Conservation (phyloP, 768 basidiomycete genomes). For the Macrolepiota albuminosa region DNA sequence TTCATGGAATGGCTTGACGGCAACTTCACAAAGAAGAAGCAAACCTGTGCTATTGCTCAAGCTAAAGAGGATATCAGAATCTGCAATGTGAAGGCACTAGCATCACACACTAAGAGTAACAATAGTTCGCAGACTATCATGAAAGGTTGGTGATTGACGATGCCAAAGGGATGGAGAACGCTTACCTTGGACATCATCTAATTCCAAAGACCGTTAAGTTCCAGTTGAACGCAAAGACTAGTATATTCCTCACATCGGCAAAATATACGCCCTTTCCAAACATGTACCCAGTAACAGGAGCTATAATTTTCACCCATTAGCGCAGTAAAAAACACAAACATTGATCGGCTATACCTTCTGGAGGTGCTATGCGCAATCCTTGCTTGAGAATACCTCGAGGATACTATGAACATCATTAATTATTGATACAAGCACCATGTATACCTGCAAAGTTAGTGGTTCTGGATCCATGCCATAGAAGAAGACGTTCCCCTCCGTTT, state of each 20-base stretch:
- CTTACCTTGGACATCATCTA: slow-evolving; percentile 62
- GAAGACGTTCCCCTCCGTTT: slow-evolving; percentile 43
- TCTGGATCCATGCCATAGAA: slow-evolving; percentile 62
- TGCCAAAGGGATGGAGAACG: not conserved
- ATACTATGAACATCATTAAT: not conserved
- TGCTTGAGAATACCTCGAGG: slow-evolving; percentile 50
- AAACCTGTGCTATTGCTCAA: slow-evolving; percentile 48
- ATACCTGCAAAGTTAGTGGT: slow-evolving; percentile 60
- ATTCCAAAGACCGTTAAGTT: slow-evolving; percentile 3
- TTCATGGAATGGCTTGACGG: slow-evolving; percentile 52
- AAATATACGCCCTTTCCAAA: slow-evolving; percentile 67
- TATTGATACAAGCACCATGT: not conserved
- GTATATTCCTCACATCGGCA: slow-evolving; percentile 41
- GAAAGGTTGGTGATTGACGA: not conserved
- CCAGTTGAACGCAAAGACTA: not conserved
- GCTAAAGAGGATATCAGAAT: slow-evolving; percentile 22
- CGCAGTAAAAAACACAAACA: not conserved
- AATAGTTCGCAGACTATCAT: slow-evolving; percentile 50
- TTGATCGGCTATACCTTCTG: slow-evolving; percentile 38
- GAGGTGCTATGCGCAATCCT: slow-evolving; percentile 60
- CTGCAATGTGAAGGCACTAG: not conserved
- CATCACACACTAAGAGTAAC: slow-evolving; percentile 39
- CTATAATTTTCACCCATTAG: slow-evolving; percentile 19
- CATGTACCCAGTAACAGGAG: slow-evolving; percentile 56
- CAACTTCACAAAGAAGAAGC: slow-evolving; percentile 60